Base-by-base conservation (phyloP, 805 yeast genomes). In the Saturnispora sekii region DNA sequence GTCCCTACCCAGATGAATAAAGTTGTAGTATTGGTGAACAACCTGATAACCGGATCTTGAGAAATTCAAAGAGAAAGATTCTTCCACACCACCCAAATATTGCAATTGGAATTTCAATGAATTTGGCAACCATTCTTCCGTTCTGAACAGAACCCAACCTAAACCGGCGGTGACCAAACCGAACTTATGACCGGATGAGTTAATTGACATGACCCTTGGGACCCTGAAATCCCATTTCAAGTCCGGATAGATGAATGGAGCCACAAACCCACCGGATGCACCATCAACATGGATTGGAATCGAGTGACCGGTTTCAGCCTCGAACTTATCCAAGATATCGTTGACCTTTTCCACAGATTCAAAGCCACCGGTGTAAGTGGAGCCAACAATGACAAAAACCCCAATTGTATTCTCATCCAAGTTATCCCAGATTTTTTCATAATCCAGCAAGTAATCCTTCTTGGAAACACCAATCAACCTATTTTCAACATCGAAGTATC, bases 321-420 rank as follows among this genome's bases (percentile, higher is more conserved):
- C 81, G 53, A 76, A 72, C 45, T 79, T 76, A 58, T 82, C 89
- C 50, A 88, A 68, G n/a, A 81, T 66, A n/a, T 72, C 60, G 41
- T 76, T 61, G 38, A 86, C 78, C 34, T 68, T 67, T 49, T 65
- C 70, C 35, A 88, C 88, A 44, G 83, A 76, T 61, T 88, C 96
- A 64, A 84, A 87, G 40, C 88, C 88, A 47, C 97, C 97, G 5
- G 96, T 88, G 64, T 84, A 88, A 10, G 97, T 88, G 8, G 95
- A 84, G 1, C 97, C 97, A 53, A 88, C 58, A 56, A 88, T 87
- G 17, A 82, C 95, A 64, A 79, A 88, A 37, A 85, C 75, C 54
- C 96, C 96, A 65, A 88, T 87, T 11, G 97, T 88, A 67, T 89
- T 87, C 61, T 89, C 96, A 63, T 88, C 96, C 34, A 84, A 69